Evolutionary conservation across 1,284 basidiomycete genomes (phyloP).

Genomic region (Coniferiporia weirii): DNA sequence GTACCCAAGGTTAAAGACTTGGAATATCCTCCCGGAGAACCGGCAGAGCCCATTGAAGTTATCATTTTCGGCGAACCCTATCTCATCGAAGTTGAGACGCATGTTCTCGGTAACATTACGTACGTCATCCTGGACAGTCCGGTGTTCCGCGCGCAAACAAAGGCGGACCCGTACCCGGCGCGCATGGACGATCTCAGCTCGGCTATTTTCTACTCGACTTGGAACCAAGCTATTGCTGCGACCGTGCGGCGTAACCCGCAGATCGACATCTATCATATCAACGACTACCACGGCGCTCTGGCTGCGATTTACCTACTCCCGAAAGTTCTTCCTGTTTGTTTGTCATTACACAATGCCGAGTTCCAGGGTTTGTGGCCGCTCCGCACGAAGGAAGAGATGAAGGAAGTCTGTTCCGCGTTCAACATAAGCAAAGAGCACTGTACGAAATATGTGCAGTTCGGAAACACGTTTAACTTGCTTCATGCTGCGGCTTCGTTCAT

Average conservation of each 20-base stretch:
- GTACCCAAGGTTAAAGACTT: slow-evolving; percentile 90
- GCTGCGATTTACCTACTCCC: slow-evolving; percentile 87
- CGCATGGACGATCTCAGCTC: slow-evolving; percentile 95
- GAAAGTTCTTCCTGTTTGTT: slow-evolving; percentile 81
- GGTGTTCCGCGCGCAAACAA: slow-evolving; percentile 92
- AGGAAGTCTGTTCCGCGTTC: slow-evolving; percentile 94
- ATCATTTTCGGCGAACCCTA: slow-evolving; percentile 94
- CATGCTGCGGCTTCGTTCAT: slow-evolving; percentile 91
- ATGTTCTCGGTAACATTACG: slow-evolving; percentile 89
- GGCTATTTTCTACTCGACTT: slow-evolving; percentile 94
- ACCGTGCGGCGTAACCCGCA: slow-evolving; percentile 79
- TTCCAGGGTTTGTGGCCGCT: slow-evolving; percentile 95
- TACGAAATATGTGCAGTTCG: slow-evolving; percentile 94
- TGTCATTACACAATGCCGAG: slow-evolving; percentile 94
- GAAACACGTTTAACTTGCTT: slow-evolving; percentile 92
- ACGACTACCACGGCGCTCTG: slow-evolving; percentile 90
- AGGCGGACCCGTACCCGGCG: slow-evolving; percentile 88
- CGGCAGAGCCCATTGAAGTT: slow-evolving; percentile 88
- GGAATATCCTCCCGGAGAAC: slow-evolving; percentile 87
- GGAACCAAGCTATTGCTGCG: slow-evolving; percentile 93
- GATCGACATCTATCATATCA: slow-evolving; percentile 86
- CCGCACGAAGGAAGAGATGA: slow-evolving; percentile 94
- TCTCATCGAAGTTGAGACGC: slow-evolving; percentile 90
- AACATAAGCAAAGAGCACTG: slow-evolving; percentile 93
- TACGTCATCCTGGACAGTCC: slow-evolving; percentile 90